Evolutionary conservation across 306 rosid genomes (phyloP), one percentile per base, ranked within the genome.

Genomic region (Cucurbita ficifolia): DNA sequence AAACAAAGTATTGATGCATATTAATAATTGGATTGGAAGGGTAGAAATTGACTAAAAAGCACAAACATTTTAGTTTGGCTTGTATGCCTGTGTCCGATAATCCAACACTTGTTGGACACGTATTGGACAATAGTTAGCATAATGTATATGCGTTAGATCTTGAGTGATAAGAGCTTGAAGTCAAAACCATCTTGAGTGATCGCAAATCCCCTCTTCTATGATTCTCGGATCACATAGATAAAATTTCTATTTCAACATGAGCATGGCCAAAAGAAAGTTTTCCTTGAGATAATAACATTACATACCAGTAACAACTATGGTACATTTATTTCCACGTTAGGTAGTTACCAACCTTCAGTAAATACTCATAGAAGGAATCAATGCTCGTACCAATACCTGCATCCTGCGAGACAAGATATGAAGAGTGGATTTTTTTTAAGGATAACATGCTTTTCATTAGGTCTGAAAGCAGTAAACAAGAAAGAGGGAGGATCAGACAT

Each of bases 341-440:
- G 46, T 38, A 4, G 75, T 60, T 67, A 84, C 97, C 78, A 59
- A 93, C 98, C 98, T 93, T 93, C 61, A 93, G 84, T 40, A 93
- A 86, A 74, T 88, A 93, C 88, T 93, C 97, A 71, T 93, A 93
- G 84, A 93, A 93, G 77, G 98, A 93, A 84, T 93, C 98, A 29
- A 93, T 93, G 70, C 98, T 93, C 75, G 98, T 90, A 85, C 98
- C 98, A 76, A 93, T 88, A 76, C 98, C 98, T 63, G 98, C 97
- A 86, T 93, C 98, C 98, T 93, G 90, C 82, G 83, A 73, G 76
- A 54, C 62, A 84, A 24, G 40, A 79, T 75, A 75, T 83, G 75
- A 75, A 81, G 70, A 14, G 48, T 46, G 13, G 1, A 11, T 5
- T 40, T 10, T 39, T 40, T 40, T 62, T 62, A 6, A 7, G 51